Conservation (phyloP, 495 filamentous ascomycete genomes). For the Penicillium arizonense region DNA sequence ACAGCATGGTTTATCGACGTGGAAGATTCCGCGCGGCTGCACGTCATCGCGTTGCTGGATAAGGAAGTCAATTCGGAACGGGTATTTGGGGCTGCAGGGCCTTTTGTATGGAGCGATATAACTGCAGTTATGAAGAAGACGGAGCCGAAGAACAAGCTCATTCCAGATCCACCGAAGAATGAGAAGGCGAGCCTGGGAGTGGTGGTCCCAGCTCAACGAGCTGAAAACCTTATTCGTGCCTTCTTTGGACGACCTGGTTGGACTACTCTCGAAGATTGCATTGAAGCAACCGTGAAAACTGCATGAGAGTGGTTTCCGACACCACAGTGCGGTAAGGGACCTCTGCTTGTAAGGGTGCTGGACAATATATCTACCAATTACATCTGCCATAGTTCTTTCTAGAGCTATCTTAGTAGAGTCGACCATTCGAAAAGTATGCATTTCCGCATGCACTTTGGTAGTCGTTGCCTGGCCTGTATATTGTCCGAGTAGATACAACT, state of each 20-base stretch:
- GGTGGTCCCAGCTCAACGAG: slow-evolving; percentile 10
- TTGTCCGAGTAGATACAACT: too few relatives aligned
- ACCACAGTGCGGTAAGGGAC: too few relatives aligned
- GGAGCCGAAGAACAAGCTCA: not conserved
- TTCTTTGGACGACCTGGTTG: slow-evolving; percentile 14
- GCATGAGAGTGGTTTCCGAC: too few relatives aligned
- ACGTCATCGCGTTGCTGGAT: slow-evolving; percentile 45
- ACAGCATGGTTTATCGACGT: slow-evolving; percentile 44
- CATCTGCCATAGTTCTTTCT: too few relatives aligned
- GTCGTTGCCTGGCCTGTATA: too few relatives aligned
- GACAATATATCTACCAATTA: too few relatives aligned
- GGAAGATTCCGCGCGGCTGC: slow-evolving; percentile 45
- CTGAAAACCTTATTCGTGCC: slow-evolving; percentile 16
- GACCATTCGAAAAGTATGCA: too few relatives aligned
- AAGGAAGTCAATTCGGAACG: slow-evolving; percentile 39
- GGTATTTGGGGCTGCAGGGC: slow-evolving; percentile 42
- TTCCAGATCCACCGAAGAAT: slow-evolving; percentile 1
- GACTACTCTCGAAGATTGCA: slow-evolving; percentile 12
- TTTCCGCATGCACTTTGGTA: too few relatives aligned
- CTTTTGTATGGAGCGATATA: slow-evolving; percentile 36
- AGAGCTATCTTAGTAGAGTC: too few relatives aligned
- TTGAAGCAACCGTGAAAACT: not conserved
- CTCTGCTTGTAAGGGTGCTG: too few relatives aligned
- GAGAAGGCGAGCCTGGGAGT: slow-evolving; percentile 20
- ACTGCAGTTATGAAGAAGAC: not conserved